A percentile compares a stretch with the other conserved stretches of the same genome.
Conservation (phyloP, 1,139 yeast species). For the Geotrichum reessii region DNA sequence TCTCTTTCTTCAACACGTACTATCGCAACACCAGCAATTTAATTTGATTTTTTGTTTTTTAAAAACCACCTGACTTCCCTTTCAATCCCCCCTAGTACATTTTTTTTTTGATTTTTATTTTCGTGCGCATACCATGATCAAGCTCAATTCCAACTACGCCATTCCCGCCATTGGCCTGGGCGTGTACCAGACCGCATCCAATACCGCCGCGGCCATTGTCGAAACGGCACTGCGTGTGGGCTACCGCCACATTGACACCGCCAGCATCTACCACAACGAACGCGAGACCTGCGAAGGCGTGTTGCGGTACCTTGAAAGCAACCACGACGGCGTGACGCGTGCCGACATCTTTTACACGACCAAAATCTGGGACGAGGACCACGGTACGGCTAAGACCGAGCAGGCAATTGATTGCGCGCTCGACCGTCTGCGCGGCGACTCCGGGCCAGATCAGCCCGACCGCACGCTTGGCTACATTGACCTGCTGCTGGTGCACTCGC, state of each 20-base stretch:
- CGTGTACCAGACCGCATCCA: constrained; percentile 45
- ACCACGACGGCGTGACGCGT: constrained; percentile 29
- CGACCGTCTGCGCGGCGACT: constrained; percentile 22
- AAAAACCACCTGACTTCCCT: not conserved
- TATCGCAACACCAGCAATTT: no score
- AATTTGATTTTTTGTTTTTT: no score
- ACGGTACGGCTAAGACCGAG: constrained; percentile 53
- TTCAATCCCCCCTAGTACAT: no score
- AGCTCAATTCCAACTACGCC: constrained; percentile 15
- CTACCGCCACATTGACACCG: constrained; percentile 66
- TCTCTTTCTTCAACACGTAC: no score
- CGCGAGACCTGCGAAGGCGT: constrained; percentile 49
- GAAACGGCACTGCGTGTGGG: constrained; percentile 54
- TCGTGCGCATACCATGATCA: not conserved
- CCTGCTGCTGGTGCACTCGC: constrained; percentile 39
- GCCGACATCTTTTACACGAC: constrained; percentile 66
- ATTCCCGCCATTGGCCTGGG: constrained; percentile 61
- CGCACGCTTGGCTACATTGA: constrained; percentile 45
- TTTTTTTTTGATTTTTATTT: no score
- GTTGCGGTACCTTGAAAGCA: constrained; percentile 38
- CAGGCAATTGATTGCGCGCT: constrained; percentile 48
- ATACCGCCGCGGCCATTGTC: constrained; percentile 42
- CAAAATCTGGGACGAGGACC: constrained; percentile 55
- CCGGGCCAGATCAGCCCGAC: constrained; percentile 29
- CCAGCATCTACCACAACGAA: constrained; percentile 55